phyloP scores from a whole-genome alignment of 2,329 filamentous ascomycete species.

The Pseudogymnoascus sp. region DNA sequence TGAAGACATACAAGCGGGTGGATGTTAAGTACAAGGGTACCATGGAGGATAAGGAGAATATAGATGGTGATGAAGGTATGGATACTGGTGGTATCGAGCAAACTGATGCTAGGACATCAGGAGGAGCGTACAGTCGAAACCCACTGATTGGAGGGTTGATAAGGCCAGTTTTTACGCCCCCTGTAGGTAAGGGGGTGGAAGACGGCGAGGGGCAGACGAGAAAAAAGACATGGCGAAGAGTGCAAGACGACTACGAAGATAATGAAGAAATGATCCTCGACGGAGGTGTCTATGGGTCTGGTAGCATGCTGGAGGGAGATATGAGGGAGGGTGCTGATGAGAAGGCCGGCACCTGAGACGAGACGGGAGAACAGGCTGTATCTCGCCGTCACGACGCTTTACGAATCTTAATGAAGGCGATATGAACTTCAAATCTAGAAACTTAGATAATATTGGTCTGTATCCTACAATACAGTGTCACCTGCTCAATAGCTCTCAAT shows the following conservation, averaged over 20 bases:
- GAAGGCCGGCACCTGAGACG: background rate
- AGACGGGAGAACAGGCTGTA: background rate
- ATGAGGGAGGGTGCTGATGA: constrained; percentile 17
- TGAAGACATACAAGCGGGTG: constrained; percentile 22
- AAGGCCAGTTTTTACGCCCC: constrained; percentile 27
- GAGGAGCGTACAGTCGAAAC: constrained; percentile 28
- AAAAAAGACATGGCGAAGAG: constrained; percentile 31
- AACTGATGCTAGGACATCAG: constrained; percentile 13
- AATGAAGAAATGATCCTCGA: constrained; percentile 34
- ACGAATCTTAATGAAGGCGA: background rate
- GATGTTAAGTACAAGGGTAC: constrained; percentile 1
- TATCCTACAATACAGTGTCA: background rate
- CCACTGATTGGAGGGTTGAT: constrained; percentile 28
- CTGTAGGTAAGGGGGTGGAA: constrained; percentile 19
- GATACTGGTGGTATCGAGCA: background rate
- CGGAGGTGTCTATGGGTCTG: constrained; percentile 27
- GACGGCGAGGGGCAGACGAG: constrained; percentile 15
- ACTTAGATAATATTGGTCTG: background rate
- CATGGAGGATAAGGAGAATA: background rate
- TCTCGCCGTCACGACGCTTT: background rate
- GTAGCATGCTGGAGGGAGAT: constrained; percentile 10
- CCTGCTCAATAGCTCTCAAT: background rate
- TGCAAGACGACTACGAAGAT: constrained; percentile 33
- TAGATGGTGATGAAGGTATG: constrained; percentile 18
- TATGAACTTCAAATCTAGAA: background rate